Evolutionary conservation across 805 yeast species (phyloP).

Genomic region (Metschnikowia dekortorum): DNA sequence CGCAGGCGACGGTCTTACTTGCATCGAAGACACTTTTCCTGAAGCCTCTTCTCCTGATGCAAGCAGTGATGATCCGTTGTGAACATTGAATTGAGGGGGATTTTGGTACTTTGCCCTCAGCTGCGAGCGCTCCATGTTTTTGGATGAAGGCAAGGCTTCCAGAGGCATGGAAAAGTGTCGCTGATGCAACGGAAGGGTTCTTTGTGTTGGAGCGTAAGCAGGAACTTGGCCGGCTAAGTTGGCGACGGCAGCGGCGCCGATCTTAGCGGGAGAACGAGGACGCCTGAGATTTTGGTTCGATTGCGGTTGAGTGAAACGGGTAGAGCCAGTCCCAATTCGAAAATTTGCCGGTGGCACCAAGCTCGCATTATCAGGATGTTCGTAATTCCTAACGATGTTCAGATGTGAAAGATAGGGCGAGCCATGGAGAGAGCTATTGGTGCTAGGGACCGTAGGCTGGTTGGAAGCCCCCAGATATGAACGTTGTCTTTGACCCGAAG

Average conservation of each 20-base stretch:
- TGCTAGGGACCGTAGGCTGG: background rate
- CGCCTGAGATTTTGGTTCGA: slow-evolving; percentile 22
- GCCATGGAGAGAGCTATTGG: slow-evolving; percentile 4
- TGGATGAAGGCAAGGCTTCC: slow-evolving; percentile 13
- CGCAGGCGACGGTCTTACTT: slow-evolving; percentile 40
- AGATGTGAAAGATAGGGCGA: slow-evolving; percentile 7
- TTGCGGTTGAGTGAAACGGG: slow-evolving; percentile 9
- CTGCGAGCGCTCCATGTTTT: slow-evolving; percentile 3
- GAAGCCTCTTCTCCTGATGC: background rate
- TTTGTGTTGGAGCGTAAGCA: slow-evolving; percentile 24
- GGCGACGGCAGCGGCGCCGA: slow-evolving; percentile 72
- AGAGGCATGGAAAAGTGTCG: slow-evolving; percentile 42
- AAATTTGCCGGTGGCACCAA: slow-evolving; percentile 32
- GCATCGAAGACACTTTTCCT: slow-evolving; percentile 33
- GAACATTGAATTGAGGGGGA: background rate
- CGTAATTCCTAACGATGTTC: slow-evolving; percentile 7
- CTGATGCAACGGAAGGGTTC: slow-evolving; percentile 28
- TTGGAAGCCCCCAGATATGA: slow-evolving; percentile 1
- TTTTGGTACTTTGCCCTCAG: background rate
- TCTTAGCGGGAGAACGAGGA: slow-evolving; percentile 62
- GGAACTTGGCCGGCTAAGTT: slow-evolving; percentile 34
- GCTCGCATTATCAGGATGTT: slow-evolving; percentile 25
- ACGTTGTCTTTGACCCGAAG: background rate
- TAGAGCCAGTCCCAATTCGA: slow-evolving; percentile 31
- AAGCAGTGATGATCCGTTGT: background rate